Evolutionary conservation across 148 eudicot species (phyloP).

Genomic region (Chenopodium album): DNA sequence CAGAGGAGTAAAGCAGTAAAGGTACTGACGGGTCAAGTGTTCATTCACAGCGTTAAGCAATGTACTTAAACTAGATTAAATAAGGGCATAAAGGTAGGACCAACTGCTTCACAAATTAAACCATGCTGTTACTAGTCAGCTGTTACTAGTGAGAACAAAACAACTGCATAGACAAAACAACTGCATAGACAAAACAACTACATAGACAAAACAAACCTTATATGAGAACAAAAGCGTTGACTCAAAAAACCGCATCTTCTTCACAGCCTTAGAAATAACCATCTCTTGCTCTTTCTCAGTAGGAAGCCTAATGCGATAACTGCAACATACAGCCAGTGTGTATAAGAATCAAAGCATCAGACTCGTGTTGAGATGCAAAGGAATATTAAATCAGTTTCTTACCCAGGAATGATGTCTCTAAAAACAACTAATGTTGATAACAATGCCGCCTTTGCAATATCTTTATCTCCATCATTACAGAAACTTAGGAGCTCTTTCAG

Average conservation of each 20-base stretch:
- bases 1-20: background rate
- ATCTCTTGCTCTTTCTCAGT: conserved; percentile 89
- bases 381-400: conserved; percentile 15
- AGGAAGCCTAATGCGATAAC: conserved; percentile 91
- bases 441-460: conserved; percentile 58
- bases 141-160: too few relatives aligned
- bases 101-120: background rate
- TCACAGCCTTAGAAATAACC: conserved; percentile 74
- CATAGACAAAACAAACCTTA: conserved; percentile 50
- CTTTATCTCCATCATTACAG: conserved; percentile 62
- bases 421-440: conserved; percentile 80
- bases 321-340: conserved; percentile 31
- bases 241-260: conserved; percentile 81
- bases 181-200: background rate
- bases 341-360: conserved; percentile 10
- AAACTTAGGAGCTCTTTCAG: conserved; percentile 75
- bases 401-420: conserved; percentile 96
- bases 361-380: conserved; percentile 8
- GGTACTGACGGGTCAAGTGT: background rate
- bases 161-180: background rate
- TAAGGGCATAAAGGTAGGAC: background rate
- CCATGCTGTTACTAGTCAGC: background rate
- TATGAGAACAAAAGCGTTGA: conserved; percentile 69
- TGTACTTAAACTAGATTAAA: background rate
- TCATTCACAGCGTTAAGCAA: background rate